Evolutionary conservation across 140 eudicot genomes (phyloP).

Genomic region (Anethum foeniculum): DNA sequence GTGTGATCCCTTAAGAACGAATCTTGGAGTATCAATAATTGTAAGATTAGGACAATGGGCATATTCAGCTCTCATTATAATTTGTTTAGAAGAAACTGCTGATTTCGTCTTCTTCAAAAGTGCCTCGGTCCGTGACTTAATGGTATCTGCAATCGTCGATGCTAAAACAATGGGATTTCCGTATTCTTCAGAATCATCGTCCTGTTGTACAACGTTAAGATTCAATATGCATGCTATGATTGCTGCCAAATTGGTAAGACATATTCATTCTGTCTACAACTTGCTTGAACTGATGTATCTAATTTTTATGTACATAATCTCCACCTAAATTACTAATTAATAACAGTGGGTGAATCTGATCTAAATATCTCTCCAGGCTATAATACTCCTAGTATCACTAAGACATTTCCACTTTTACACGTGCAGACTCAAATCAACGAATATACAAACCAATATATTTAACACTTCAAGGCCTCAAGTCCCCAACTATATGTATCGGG

Average conservation of each 20-base stretch:
- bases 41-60: conserved; percentile 98
- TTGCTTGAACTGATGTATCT: neutral
- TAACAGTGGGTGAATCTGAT: neutral
- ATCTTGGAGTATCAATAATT: conserved; percentile 92
- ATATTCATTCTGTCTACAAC: neutral
- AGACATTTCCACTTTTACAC: neutral
- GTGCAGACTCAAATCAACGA: neutral
- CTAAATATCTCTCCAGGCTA: neutral
- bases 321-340: neutral
- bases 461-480: neutral
- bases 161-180: conserved; percentile 60
- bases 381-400: neutral
- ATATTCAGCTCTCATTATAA: conserved; percentile 91
- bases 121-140: conserved; percentile 71
- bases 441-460: neutral
- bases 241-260: neutral
- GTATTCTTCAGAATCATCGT: conserved; percentile 89
- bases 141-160: conserved; percentile 70
- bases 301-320: neutral
- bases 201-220: conserved; percentile 34
- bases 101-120: conserved; percentile 56
- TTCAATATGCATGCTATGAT: conserved; percentile 8
- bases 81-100: conserved; percentile 82
- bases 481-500: neutral
- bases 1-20: conserved; percentile 64